Base-by-base conservation (phyloP, 2,329 filamentous ascomycete genomes). In the Fusarium cicatricum region DNA sequence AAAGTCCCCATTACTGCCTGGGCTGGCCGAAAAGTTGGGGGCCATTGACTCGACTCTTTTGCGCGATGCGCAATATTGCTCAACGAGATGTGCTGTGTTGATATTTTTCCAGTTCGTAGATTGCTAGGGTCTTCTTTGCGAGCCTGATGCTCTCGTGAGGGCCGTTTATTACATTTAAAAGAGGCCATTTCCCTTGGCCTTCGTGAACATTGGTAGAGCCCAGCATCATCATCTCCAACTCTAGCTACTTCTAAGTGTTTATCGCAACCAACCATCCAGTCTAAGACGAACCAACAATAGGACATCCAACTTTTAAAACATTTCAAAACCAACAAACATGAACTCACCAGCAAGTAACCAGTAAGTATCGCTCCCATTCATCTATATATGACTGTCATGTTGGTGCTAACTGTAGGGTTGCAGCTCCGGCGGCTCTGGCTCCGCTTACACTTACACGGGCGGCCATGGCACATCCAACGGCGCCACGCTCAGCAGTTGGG, bases 41-140 rank as follows among this genome's bases (percentile, higher is more conserved):
- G 59, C 59, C 55, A 23, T 42, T 38, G 36, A 15, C 14, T 12
- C 4, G 38, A 12, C 37, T 19, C 19, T 47, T 47, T 47, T 33
- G 44, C 44, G 44, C 34, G 10, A 17, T 34, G 10, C 42, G 31
- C 44, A 47, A 34, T 52, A 37, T n/a, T 46, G 23, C 32, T 21
- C 19, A 19, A 40, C 43, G 39, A 48, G 55, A 33, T 32, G 37
- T 28, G 32, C 28, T 19, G 40, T 33, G 40, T 37, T 55, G 34
- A 48, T 48, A n/a, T 63, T 62, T 62, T 62, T 62, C 45, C 45
- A 62, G 43, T 62, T 62, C 16, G 12, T 2, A 42, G 45, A 21
- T 28, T 56, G 34, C 42, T 46, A 21, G 40, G 39, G 28, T 62
- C 39, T 19, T 33, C 21, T 45, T 43, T 63, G 47, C 50, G 59